Conservation (phyloP, 2,329 filamentous ascomycete species). For the Celoporthe dispersa region DNA sequence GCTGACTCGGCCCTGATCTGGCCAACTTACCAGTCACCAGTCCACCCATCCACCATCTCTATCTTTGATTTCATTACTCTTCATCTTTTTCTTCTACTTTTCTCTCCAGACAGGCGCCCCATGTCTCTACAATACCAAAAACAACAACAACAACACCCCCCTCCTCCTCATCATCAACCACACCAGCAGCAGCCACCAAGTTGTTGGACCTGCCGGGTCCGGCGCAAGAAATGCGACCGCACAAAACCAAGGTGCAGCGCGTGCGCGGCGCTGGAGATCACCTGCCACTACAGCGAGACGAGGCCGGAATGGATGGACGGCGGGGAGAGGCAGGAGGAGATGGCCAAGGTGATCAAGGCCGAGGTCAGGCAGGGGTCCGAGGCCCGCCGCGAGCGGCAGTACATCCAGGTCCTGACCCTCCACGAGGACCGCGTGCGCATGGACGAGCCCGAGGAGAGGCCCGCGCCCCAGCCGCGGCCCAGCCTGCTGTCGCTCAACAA, state of each 20-base stretch:
- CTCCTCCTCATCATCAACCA: background rate
- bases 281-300: conserved; percentile 39
- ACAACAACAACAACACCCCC: background rate
- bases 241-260: conserved; percentile 39
- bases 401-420: conserved; percentile 26
- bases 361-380: conserved; percentile 38
- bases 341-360: conserved; percentile 41
- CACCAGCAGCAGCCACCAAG: conserved; percentile 22
- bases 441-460: conserved; percentile 24
- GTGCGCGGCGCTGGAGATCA: conserved; percentile 42
- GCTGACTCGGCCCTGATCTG: background rate
- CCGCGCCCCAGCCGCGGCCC: conserved; percentile 14
- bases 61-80: background rate
- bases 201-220: conserved; percentile 45
- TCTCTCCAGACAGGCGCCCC: background rate
- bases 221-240: conserved; percentile 38
- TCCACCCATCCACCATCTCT: background rate
- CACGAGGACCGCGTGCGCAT: conserved; percentile 26
- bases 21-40: too few species aligned
- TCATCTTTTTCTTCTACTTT: background rate
- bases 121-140: conserved; percentile 11
- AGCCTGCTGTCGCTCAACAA: conserved; percentile 9
- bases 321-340: conserved; percentile 37
- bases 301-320: conserved; percentile 43
- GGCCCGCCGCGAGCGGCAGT: conserved; percentile 22